Base-by-base conservation (phyloP, 2,329 filamentous ascomycete genomes). In the Zymoseptoria tritici region DNA sequence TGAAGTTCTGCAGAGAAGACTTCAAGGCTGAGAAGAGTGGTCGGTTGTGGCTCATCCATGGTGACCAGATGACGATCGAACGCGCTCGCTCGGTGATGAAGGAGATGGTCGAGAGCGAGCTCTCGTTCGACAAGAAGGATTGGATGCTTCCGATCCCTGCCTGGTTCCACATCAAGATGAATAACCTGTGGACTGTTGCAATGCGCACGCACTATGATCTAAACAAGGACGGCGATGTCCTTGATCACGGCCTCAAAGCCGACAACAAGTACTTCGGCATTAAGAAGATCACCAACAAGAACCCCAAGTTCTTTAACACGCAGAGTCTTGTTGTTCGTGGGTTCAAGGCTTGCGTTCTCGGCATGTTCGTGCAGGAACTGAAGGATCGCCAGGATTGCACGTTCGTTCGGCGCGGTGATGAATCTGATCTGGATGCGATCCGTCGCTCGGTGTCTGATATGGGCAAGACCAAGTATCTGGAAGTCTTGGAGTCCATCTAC, bases 81-180 rank as follows among this genome's bases (percentile, higher is more conserved):
- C 24, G 53, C 6, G 20, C 31, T 21, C n/a, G 24, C 2, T 31
- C 9, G 9, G 31, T 55, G n/a, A 55, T 36, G 8, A 19, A 13
- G 13, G 53, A 55, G 53, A 55, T 29, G 9, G 29, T 55, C 53
- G 53, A 55, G 53, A 55, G 31, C 36, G 36, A 55, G 53, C 29
- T 55, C 36, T 29, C 13, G 5, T 55, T 31, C 13, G 13, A 55
- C 13, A 31, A 16, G 24, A 55, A 55, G 53, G 22, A 55, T 9
- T 55, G 46, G 53, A 29, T 55, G 2, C 53, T 55, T 55, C 53
- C 29, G 29, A 31, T 55, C 31, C 20, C 26, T 54, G 29, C 26
- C 22, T 36, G 9, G 26, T 36, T 55, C n/a, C 13, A 55, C 46
- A 55, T 42, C 19, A 31, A 31, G 20, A 55, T 55, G 46, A 55